Evolutionary conservation across 169 alveolate species (phyloP), one percentile per base, ranked within the genome.

Genomic region (Cryptosporidium viatorum): DNA sequence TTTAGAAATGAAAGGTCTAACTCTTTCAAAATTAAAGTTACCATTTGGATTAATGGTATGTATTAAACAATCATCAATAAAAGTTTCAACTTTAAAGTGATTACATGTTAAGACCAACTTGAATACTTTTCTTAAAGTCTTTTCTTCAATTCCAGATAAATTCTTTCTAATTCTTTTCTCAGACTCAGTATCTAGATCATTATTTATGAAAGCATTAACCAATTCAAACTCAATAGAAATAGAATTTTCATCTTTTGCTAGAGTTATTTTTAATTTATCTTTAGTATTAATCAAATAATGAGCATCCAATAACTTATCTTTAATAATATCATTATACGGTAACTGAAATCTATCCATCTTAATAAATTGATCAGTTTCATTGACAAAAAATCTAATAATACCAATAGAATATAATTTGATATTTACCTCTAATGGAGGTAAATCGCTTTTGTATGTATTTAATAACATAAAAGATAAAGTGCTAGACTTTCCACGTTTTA

Each of bases 21-120:
- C 89, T 45, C 89, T 80, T 45, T 80, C 89, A 23, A 80, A 80
- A 62, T 80, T 80, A 65, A 80, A 80, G 29, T 37, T 37, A 4
- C 89, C 89, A 62, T 41, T 80, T 45, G 31, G 59, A 37, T 80
- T 80, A 29, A 80, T 31, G 35, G 75, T 37, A 29, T 80, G 89
- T 21, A 80, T 50, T 16, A 41, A 33, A 31, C 3, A 14, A 39
- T 80, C 33, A 31, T 80, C 70, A 16, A 80, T 12, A 43, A 60
- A 80, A 37, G 80, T 80, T 41, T 80, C 89, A 18, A 80, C 62
- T 45, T 48, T 80, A 33, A 80, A 80, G 37, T 69, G 80, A 52
- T 65, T 60, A 18, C 55, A 39, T 16, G 43, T 62, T 35, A 80
- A 21, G 6, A 48, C 55, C 33, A 80, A 37, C 39, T 23, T 60